Percentiles rank a stretch among this genome's conserved stretches.
Conservation (phyloP, 2,329 filamentous ascomycete genomes). For the Colletotrichum simmondsii region DNA sequence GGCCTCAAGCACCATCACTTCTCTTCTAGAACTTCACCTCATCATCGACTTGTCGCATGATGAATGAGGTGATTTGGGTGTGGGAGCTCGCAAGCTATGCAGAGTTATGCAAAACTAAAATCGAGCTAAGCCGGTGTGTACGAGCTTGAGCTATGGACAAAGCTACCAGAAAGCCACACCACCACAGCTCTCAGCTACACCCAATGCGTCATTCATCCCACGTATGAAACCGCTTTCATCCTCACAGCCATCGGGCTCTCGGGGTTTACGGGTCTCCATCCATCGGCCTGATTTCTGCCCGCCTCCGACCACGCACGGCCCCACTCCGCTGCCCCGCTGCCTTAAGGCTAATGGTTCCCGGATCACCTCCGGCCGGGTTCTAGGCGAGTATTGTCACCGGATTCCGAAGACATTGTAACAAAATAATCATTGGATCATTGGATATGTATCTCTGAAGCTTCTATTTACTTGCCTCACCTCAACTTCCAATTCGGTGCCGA, state of each 20-base stretch:
- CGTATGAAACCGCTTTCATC: conserved; percentile 29
- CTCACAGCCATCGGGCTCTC: conserved; percentile 15
- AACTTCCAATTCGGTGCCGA: not conserved
- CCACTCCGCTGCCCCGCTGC: conserved; percentile 5
- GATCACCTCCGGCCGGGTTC: not conserved
- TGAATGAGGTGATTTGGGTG: conserved; percentile 21
- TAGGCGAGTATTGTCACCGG: not conserved
- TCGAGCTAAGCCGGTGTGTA: not conserved
- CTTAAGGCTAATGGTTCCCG: not conserved
- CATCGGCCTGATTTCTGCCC: conserved; percentile 17
- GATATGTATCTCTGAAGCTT: too few relatives aligned
- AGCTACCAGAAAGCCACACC: not conserved
- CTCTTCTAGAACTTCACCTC: not conserved
- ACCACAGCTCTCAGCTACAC: not conserved
- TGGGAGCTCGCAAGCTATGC: conserved; percentile 8
- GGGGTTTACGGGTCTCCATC: conserved; percentile 18
- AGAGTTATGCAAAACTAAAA: not conserved
- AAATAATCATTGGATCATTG: too few relatives aligned
- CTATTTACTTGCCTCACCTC: too few relatives aligned
- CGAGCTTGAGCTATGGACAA: not conserved
- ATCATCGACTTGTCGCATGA: conserved; percentile 15
- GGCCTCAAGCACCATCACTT: not conserved
- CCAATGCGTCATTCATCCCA: conserved; percentile 26
- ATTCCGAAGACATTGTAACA: not conserved
- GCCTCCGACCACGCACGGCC: conserved; percentile 22